Evolutionary conservation across 495 filamentous ascomycete species (phyloP).

Genomic region (Penicillium ochrochloron): DNA sequence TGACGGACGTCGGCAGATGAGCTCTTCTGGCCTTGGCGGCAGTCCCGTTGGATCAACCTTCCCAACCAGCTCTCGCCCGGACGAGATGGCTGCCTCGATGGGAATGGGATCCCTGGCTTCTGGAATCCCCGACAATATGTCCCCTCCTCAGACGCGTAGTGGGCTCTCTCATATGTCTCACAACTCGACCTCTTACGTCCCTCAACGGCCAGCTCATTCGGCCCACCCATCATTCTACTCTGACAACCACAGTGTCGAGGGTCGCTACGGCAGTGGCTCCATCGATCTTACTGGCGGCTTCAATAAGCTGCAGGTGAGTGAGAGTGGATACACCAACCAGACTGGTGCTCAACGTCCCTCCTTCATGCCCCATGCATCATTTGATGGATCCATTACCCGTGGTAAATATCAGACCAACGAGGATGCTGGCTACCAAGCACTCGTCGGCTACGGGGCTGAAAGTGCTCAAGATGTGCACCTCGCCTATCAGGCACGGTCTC

Average conservation of each 20-base stretch:
- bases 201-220: constrained; percentile 40
- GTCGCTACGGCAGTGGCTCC: constrained; percentile 36
- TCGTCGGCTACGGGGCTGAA: constrained; percentile 33
- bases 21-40: constrained; percentile 35
- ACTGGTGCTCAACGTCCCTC: constrained; percentile 31
- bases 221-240: constrained; percentile 48
- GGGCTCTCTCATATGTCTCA: constrained; percentile 43
- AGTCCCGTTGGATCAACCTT: constrained; percentile 40
- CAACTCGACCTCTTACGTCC: constrained; percentile 44
- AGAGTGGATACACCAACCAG: constrained; percentile 32
- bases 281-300: constrained; percentile 40
- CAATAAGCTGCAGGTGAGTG: constrained; percentile 44
- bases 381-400: constrained; percentile 40
- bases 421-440: constrained; percentile 36
- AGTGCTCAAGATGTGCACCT: constrained; percentile 39
- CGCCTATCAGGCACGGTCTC: constrained; percentile 34
- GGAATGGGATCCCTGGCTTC: constrained; percentile 37
- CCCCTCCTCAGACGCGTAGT: constrained; percentile 35
- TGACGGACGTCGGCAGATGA: constrained; percentile 39
- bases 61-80: constrained; percentile 33
- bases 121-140: constrained; percentile 36
- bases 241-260: constrained; percentile 42
- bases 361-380: constrained; percentile 38
- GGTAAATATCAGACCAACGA: constrained; percentile 38
- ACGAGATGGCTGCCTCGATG: constrained; percentile 37